Evolutionary conservation across 2,329 filamentous ascomycete genomes (phyloP).

Genomic region (Talaromyces sp.): DNA sequence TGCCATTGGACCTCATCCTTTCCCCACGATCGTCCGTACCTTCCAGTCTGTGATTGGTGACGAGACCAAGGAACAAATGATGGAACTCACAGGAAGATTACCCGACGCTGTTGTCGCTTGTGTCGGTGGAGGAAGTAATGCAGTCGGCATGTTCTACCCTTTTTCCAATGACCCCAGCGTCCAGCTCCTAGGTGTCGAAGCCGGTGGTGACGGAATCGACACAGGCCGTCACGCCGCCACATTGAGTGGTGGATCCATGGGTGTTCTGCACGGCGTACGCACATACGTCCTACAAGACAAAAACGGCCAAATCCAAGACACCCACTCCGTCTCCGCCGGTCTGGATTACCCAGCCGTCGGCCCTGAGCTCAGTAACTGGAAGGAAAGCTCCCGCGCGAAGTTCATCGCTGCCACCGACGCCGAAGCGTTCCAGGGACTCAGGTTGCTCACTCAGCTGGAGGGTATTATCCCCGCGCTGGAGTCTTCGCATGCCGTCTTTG

Average conservation of each 20-base stretch:
- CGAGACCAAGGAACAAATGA: conserved; percentile 91
- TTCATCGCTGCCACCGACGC: conserved; percentile 91
- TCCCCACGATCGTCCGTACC: conserved; percentile 93
- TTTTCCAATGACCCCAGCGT: conserved; percentile 82
- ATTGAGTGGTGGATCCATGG: conserved; percentile 77
- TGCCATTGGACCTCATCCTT: conserved; percentile 94
- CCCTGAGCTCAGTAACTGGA: conserved; percentile 87
- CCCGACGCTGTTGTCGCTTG: conserved; percentile 96
- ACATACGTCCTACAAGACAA: conserved; percentile 93
- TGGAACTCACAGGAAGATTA: conserved; percentile 74
- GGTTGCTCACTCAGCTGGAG: conserved; percentile 76
- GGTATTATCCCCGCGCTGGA: conserved; percentile 96
- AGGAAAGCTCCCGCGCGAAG: conserved; percentile 77
- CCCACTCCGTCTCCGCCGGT: conserved; percentile 92
- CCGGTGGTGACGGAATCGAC: conserved; percentile 86
- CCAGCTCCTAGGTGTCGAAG: conserved; percentile 88
- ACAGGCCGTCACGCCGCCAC: conserved; percentile 84
- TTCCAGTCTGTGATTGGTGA: conserved; percentile 96
- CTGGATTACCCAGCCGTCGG: conserved; percentile 97
- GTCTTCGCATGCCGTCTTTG: conserved; percentile 86
- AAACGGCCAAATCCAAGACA: conserved; percentile 89
- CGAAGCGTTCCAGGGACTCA: conserved; percentile 83
- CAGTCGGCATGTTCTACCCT: conserved; percentile 96
- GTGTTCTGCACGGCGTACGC: conserved; percentile 89
- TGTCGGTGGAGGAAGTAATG: conserved; percentile 92